These are phyloP conservation scores for Penicillium egyptiacum DNA, from an alignment of 495 filamentous ascomycete species.

Conservation along the genomic window DNA sequence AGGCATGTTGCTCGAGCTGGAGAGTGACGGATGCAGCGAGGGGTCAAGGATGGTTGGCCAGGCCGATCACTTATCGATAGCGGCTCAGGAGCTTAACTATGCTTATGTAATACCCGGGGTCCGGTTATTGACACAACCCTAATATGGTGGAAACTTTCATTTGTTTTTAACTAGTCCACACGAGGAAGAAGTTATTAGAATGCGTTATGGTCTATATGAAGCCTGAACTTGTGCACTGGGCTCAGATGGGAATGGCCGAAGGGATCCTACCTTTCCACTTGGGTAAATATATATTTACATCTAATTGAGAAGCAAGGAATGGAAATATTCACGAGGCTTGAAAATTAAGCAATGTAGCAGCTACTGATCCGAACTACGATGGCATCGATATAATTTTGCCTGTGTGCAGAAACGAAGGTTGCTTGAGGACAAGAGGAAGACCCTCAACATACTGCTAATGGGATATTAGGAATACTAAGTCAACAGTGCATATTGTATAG, in stretches of 20 bases:
- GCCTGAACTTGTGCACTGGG: not conserved
- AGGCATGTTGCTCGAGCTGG: slow-evolving; percentile 5
- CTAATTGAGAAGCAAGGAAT: not conserved
- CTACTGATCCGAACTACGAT: not conserved
- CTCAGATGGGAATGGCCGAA: not conserved
- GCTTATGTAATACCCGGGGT: slow-evolving; percentile 1
- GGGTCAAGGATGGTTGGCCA: slow-evolving; percentile 27
- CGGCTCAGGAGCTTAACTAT: not conserved
- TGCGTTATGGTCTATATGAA: not conserved
- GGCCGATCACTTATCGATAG: slow-evolving; percentile 32
- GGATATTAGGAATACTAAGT: too few species aligned
- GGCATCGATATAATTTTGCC: too few species aligned
- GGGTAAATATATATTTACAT: not conserved
- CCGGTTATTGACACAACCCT: slow-evolving; percentile 1
- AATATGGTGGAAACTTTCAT: not conserved
- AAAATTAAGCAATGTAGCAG: not conserved
- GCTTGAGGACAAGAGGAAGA: too few species aligned
- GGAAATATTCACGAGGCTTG: not conserved
- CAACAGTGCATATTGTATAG: too few species aligned
- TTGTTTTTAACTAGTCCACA: not conserved
- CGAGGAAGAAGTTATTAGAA: not conserved
- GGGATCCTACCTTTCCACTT: not conserved
- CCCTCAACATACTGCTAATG: too few species aligned
- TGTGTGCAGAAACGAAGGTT: too few species aligned
- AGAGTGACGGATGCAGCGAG: slow-evolving; percentile 31